Evolutionary conservation across 2,329 filamentous ascomycete species (phyloP).

Genomic region (Davidsoniella australis): DNA sequence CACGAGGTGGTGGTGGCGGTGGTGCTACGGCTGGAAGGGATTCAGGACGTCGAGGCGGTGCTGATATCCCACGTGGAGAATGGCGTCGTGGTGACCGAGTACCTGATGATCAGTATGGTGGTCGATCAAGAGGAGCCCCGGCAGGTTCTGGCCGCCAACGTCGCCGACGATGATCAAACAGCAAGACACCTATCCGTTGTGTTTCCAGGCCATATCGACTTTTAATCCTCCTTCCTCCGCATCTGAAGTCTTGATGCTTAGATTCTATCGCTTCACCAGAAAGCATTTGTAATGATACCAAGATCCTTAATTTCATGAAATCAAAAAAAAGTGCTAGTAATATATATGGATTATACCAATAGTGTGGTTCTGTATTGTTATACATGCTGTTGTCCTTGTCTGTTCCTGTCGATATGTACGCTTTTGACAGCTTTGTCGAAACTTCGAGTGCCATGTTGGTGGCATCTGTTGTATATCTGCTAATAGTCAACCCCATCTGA

Average conservation of each 20-base stretch:
- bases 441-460: too few species aligned
- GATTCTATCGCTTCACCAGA: neutral
- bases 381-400: neutral
- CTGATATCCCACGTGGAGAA: constrained; percentile 16
- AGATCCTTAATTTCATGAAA: neutral
- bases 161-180: too few species aligned
- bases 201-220: too few species aligned
- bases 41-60: constrained; percentile 15
- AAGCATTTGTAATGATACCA: too few species aligned
- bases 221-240: too few species aligned
- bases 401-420: neutral
- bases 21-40: constrained; percentile 12
- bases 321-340: neutral
- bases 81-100: constrained; percentile 19
- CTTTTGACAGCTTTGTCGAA: too few species aligned
- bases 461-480: neutral
- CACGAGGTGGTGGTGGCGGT: neutral
- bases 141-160: too few species aligned
- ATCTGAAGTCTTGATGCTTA: too few species aligned
- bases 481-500: neutral
- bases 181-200: too few species aligned
- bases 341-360: too few species aligned
- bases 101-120: neutral
- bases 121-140: too few species aligned
- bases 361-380: neutral